Evolutionary conservation across 1,139 yeast genomes (phyloP), one percentile per base, ranked within the genome.

Genomic region (Candida pseudoviswanathii): DNA sequence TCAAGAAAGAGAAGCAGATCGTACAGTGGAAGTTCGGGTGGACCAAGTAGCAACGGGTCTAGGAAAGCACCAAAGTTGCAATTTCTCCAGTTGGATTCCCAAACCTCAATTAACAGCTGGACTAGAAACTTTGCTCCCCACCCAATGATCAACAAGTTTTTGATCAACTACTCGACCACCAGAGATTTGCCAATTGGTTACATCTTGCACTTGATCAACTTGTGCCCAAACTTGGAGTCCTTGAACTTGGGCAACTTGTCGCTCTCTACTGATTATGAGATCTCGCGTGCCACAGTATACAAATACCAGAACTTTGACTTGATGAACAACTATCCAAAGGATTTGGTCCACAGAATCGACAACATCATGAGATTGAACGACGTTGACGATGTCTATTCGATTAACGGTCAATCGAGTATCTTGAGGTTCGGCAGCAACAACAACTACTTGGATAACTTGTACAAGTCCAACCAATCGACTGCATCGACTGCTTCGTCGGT

Each of bases 151-250:
- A 85, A 82, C 60, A 77, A 78, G 54, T 81, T 81, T 54, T 62
- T 86, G 39, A 59, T 74, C 46, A 82, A 78, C 59, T 85, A 84
- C 60, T 76, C 87, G 2, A 71, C 77, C 24, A 76, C 84, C 16
- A 81, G 76, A 56, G 95, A 87, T 64, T 59, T 87, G 4, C 95
- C 95, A 0, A 68, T 84, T 43, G 95, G 94, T 0, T 80, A 82
- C 57, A 59, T 86, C 5, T 62, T 86, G 30, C 90, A 85, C 62
- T 60, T 86, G 42, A 61, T 87, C 38, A 75, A 75, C 38, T 65
- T 79, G 36, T 86, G 95, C 59, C 82, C 82, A 5, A 83, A 85
- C 55, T 58, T 86, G 39, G 65, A 61, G 7, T 60, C 67, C 6
- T 58, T 86, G 24, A 73, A 85, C 55, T 62, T 87, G 22, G 82